Evolutionary conservation across 2,329 filamentous ascomycete genomes (phyloP), one percentile per base, ranked within the genome.

Genomic region (Shiraia bambusicola): DNA sequence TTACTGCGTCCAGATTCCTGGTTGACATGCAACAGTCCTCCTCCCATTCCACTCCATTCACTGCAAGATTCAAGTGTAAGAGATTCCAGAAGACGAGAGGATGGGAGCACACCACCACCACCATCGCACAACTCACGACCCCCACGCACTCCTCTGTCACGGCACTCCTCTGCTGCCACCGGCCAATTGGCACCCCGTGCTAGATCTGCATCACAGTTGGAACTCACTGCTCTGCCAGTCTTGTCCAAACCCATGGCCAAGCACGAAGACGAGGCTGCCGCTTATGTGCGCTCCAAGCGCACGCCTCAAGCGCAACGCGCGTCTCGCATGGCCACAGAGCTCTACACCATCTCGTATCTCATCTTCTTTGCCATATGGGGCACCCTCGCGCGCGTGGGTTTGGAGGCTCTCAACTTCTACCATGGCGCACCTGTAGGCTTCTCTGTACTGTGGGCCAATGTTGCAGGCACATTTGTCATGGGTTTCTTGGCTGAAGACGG

Each of bases 341-440:
- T 73, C 6, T 76, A 90, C 69, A 90, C 84, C 2, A 63, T 90
- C 46, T 90, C 88, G 1, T 88, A 95, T 67, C 80, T 96, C 16
- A 76, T 94, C 44, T 77, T 96, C 61, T 96, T 95, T 69, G 83
- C 91, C 13, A 78, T 96, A 13, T 70, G 92, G 28, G 92, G 92
- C 26, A 93, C 90, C 0, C 78, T 96, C 17, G 87, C 89, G 1
- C 81, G 92, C 9, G 72, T 96, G 1, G 91, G 90, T 3, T 71
- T 95, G 6, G 82, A 90, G 61, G 84, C 85, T 33, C 71, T 96
- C 37, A 93, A 89, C 0, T 81, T 77, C 41, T 96, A 95, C 64
- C 83, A 86, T 1, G 86, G 84, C 15, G 81, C 87, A 0, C 89
- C 90, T 0, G 74, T 93, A 15, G 73, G 81, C 4, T 91, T 88